phyloP scores from a whole-genome alignment of 768 basidiomycete genomes.

The Pulveroboletus sp. region DNA sequence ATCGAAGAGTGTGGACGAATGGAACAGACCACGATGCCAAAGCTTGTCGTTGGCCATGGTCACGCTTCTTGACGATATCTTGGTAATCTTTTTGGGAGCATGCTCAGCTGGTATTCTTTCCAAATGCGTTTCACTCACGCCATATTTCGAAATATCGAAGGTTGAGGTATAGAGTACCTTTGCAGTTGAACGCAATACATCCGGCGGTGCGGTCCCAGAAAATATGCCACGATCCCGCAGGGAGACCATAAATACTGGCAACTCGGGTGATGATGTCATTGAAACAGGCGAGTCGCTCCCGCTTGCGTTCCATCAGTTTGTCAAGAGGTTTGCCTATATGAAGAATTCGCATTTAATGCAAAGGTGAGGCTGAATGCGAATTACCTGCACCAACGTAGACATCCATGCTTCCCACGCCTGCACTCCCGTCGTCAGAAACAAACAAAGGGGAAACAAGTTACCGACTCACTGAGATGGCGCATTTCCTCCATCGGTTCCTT shows the following conservation, averaged over 20 bases:
- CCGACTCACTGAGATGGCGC: slow-evolving; percentile 45
- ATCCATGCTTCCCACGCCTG: slow-evolving; percentile 55
- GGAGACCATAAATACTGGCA: slow-evolving; percentile 65
- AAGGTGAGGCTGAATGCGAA: background rate
- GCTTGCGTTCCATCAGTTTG: slow-evolving; percentile 46
- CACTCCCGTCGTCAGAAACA: background rate
- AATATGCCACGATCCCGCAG: slow-evolving; percentile 66
- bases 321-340: slow-evolving; percentile 52
- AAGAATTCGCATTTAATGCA: background rate
- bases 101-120: background rate
- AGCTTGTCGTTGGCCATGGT: background rate
- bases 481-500: slow-evolving; percentile 58
- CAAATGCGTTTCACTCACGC: slow-evolving; percentile 51
- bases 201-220: slow-evolving; percentile 72
- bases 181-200: slow-evolving; percentile 90
- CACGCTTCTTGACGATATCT: background rate
- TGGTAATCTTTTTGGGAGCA: background rate
- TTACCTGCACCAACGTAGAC: slow-evolving; percentile 58
- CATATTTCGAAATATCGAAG: slow-evolving; percentile 76
- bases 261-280: slow-evolving; percentile 61
- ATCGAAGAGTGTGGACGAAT: background rate
- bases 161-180: slow-evolving; percentile 82
- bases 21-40: background rate
- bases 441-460: background rate
- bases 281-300: slow-evolving; percentile 59